Conservation (phyloP, 2,329 filamentous ascomycete genomes). For the Colletotrichum viniferum region DNA sequence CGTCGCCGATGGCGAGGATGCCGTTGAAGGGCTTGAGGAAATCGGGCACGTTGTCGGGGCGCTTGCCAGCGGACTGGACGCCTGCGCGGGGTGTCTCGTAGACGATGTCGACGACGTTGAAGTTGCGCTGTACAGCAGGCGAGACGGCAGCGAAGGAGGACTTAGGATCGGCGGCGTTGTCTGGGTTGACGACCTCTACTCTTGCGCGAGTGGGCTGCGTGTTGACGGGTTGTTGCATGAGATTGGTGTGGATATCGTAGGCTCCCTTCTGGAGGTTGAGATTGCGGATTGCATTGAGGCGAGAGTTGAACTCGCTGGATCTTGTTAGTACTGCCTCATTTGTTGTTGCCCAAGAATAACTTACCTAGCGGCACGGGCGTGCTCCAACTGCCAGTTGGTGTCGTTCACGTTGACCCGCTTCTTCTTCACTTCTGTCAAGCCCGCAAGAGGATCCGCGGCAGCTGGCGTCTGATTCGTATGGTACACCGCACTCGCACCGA, state of each 20-base stretch:
- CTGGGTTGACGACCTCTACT: constrained; percentile 71
- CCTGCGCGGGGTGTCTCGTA: constrained; percentile 56
- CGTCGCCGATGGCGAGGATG: constrained; percentile 66
- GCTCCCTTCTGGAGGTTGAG: constrained; percentile 71
- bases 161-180: constrained; percentile 28
- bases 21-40: constrained; percentile 62
- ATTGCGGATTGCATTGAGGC: constrained; percentile 70
- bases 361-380: constrained; percentile 89
- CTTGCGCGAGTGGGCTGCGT: constrained; percentile 90
- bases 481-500: constrained; percentile 94
- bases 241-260: constrained; percentile 91
- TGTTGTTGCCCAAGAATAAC: constrained; percentile 26
- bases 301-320: constrained; percentile 80
- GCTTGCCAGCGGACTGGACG: constrained; percentile 45
- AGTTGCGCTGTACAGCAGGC: constrained; percentile 57
- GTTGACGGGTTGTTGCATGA: constrained; percentile 82
- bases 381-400: constrained; percentile 95
- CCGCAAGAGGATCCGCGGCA: constrained; percentile 71
- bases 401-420: constrained; percentile 87
- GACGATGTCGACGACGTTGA: constrained; percentile 59
- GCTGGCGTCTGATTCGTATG: constrained; percentile 76
- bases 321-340: not conserved
- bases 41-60: constrained; percentile 38
- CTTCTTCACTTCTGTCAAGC: constrained; percentile 83
- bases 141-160: constrained; percentile 53